These are phyloP conservation scores for Zea mays DNA, from an alignment of 176 grass and related monocot genomes.

Conservation along the genomic window DNA sequence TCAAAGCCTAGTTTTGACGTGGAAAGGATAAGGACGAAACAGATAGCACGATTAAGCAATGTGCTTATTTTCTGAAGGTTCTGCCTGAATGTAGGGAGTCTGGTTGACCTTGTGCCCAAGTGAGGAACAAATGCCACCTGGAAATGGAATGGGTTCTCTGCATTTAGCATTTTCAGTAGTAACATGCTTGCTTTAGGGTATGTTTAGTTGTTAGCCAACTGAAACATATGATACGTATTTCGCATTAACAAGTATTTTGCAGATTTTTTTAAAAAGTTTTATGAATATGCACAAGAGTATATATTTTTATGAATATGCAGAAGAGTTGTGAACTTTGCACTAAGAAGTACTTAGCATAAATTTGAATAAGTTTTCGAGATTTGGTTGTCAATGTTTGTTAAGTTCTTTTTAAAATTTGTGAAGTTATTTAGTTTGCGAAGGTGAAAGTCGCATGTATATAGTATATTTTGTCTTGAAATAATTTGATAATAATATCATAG, in stretches of 20 bases:
- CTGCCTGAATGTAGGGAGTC: conserved; percentile 2
- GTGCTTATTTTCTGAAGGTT: conserved; percentile 15
- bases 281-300: no score
- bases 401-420: not conserved
- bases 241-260: no score
- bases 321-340: no score
- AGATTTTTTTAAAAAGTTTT: no score
- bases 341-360: no score
- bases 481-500: no score
- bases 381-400: not conserved
- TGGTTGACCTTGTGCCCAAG: not conserved
- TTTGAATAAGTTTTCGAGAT: not conserved
- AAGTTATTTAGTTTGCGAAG: not conserved
- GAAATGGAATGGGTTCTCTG: not conserved
- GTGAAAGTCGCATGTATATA: not conserved
- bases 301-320: no score
- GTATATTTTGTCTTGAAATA: not conserved
- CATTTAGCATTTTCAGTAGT: not conserved
- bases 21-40: conserved; percentile 28
- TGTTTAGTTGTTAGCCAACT: no score
- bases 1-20: conserved; percentile 25
- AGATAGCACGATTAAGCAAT: not conserved
- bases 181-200: not conserved
- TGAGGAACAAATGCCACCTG: not conserved
- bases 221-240: no score